Percentiles rank a stretch among this genome's conserved stretches.
Conservation (phyloP, 345 rosid species). For the Conringia planisiliqua region DNA sequence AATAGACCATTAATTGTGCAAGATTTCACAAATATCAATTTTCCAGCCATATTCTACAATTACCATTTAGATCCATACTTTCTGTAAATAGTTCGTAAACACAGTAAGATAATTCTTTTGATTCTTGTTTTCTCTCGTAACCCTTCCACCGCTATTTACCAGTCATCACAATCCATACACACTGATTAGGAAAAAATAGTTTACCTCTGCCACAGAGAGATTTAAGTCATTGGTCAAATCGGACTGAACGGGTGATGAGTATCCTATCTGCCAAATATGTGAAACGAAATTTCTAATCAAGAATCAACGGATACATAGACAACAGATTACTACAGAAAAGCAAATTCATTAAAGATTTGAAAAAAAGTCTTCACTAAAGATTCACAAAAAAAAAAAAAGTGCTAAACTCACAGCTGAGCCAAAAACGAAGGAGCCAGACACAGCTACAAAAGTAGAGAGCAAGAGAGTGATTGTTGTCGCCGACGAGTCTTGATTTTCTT, state of each 20-base stretch:
- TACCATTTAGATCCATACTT: too few relatives aligned
- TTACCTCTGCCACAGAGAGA: constrained; percentile 63
- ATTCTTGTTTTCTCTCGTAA: too few relatives aligned
- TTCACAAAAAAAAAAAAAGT: not conserved
- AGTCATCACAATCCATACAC: not conserved
- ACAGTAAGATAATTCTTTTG: too few relatives aligned
- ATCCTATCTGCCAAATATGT: constrained; percentile 54
- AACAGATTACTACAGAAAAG: not conserved
- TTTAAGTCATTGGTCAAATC: constrained; percentile 59
- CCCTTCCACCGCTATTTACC: too few relatives aligned
- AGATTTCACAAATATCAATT: too few relatives aligned
- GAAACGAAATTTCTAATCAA: not conserved
- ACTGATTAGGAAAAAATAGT: not conserved
- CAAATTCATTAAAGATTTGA: not conserved
- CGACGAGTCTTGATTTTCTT: constrained; percentile 6
- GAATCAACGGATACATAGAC: not conserved
- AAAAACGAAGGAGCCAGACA: constrained; percentile 29
- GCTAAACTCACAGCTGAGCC: constrained; percentile 25
- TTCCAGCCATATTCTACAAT: too few relatives aligned
- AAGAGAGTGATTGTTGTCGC: constrained; percentile 6
- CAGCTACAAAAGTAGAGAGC: constrained; percentile 28
- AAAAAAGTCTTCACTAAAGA: too few relatives aligned
- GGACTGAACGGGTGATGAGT: constrained; percentile 76
- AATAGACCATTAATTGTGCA: too few relatives aligned
- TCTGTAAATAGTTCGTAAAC: too few relatives aligned